phyloP scores from a whole-genome alignment of 2,329 filamentous ascomycete genomes.

The Stachybotrys chlorohalonatus region DNA sequence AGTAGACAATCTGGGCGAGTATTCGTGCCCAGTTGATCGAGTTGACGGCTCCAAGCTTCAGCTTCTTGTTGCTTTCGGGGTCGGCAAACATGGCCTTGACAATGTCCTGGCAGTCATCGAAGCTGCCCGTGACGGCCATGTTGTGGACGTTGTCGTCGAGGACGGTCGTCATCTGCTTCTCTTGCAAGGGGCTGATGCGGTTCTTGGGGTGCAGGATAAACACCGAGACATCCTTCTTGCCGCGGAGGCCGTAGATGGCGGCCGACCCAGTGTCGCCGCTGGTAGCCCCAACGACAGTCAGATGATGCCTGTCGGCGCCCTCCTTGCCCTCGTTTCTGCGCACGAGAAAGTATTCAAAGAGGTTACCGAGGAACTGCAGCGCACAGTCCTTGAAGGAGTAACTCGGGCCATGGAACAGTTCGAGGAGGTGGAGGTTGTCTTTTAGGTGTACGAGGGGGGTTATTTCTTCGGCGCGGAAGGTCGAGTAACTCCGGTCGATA shows the following conservation, averaged over 20 bases:
- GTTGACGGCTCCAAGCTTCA: constrained; percentile 88
- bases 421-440: constrained; percentile 76
- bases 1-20: constrained; percentile 93
- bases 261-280: constrained; percentile 87
- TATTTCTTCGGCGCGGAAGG: constrained; percentile 71
- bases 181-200: constrained; percentile 80
- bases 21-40: constrained; percentile 96
- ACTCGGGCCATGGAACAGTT: constrained; percentile 93
- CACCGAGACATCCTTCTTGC: constrained; percentile 91
- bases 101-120: constrained; percentile 81
- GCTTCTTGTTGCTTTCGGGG: constrained; percentile 67
- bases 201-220: constrained; percentile 90
- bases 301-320: constrained; percentile 59
- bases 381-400: constrained; percentile 96
- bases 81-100: constrained; percentile 91
- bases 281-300: constrained; percentile 81
- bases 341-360: constrained; percentile 82
- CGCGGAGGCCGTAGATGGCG: constrained; percentile 87
- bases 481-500: constrained; percentile 77
- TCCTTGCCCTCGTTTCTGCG: constrained; percentile 63
- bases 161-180: constrained; percentile 92
- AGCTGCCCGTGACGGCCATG: constrained; percentile 74
- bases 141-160: constrained; percentile 86
- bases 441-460: constrained; percentile 69
- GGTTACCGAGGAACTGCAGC: constrained; percentile 88